Conservation (phyloP, 495 filamentous ascomycete genomes). For the Entonaema liquescens region DNA sequence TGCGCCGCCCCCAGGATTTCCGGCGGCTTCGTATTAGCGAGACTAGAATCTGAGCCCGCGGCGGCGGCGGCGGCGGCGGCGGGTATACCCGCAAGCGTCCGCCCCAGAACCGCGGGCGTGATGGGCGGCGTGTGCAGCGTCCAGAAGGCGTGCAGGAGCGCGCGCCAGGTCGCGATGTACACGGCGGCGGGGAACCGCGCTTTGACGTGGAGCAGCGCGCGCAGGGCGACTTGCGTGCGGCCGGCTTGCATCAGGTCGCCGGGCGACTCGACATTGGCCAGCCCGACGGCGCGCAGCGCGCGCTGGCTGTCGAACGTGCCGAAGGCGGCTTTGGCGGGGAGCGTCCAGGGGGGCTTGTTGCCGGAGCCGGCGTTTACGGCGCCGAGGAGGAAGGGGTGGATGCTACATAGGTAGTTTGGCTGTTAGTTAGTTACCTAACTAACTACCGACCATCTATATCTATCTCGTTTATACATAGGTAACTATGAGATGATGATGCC, state of each 20-base stretch:
- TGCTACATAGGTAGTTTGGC: conserved; percentile 49
- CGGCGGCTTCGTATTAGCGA: no score
- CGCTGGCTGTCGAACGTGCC: conserved; percentile 62
- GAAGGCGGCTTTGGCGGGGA: conserved; percentile 71
- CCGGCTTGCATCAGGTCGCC: conserved; percentile 50
- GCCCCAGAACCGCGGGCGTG: conserved; percentile 39
- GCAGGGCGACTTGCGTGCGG: conserved; percentile 62
- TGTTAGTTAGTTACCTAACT: not conserved
- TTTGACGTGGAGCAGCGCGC: conserved; percentile 73
- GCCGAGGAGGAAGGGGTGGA: conserved; percentile 76
- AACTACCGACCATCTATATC: no score
- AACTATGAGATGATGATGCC: no score
- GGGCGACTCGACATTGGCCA: conserved; percentile 49
- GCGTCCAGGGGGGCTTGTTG: conserved; percentile 77
- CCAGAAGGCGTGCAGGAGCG: conserved; percentile 54
- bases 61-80: not conserved
- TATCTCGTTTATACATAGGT: no score
- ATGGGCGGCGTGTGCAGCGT: conserved; percentile 43
- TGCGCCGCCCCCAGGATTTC: conserved; percentile 30
- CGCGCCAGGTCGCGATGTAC: conserved; percentile 44
- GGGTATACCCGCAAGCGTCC: conserved; percentile 41
- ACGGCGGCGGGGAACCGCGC: conserved; percentile 47
- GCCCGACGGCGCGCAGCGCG: conserved; percentile 63
- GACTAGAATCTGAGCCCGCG: conserved; percentile 23
- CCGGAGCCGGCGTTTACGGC: conserved; percentile 73